Base-by-base conservation (phyloP, 768 basidiomycete species). In the Cantharellus cinnabarinus region DNA sequence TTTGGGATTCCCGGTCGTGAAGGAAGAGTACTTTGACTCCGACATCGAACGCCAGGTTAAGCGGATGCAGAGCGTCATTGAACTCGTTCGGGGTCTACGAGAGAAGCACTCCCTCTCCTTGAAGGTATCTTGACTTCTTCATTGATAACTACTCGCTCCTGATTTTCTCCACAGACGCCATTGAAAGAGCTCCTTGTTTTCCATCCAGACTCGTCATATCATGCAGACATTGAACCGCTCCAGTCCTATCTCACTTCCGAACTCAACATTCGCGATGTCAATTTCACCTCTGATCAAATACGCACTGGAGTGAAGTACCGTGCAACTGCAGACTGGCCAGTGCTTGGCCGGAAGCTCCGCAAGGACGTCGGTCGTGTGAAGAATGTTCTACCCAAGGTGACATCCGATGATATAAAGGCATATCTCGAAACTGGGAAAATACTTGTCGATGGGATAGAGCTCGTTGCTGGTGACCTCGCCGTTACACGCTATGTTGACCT, bases 11-110 rank as follows among this genome's bases (percentile, higher is more conserved):
- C 95, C 95, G 0, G 78, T 83, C 44, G 84, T 90, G 57, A 91
- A 90, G 68, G 82, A 87, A 64, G 90, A 93, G 63, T 98, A 98
- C 74, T 90, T 95, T 68, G 89, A 99, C 69, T 79, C 74, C 20
- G 83, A 82, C 65, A 91, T 98, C 65, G 91, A 98, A 72, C 81
- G 93, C 54, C 85, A 95, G 71, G 89, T 98, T 34, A 79, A 85
- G 70, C 80, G 91, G 5, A 90, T 99, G 85, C 91, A 94, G 69
- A 77, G 83, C 5, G 84, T 99, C 68, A 98, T 98, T 63, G 90
- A 97, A 57, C 74, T 99, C 63, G 82, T 85, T 3, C 79, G 95
- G 62, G 82, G 82, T 64, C 77, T 97, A 63, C 85, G 95, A 53
- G 91, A 97, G 68, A 79, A 78, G 65, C 80, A 88, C 67, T 87